phyloP scores from a whole-genome alignment of 129 eudicot species.

The carrot (Daucus carota) region DH1_v3.0 NC_030386.2:29393001-29393500 shows the following conservation, averaged over 20 bases:
- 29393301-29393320: conserved; percentile 34
- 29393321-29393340: conserved; percentile 57
- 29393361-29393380: conserved; percentile 65
- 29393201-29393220: conserved; percentile 32
- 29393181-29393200: conserved; percentile 51
- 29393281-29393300: conserved; percentile 45
- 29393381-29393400: conserved; percentile 71
- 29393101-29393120: conserved; percentile 33
- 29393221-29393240: conserved; percentile 48
- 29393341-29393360: conserved; percentile 23
- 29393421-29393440: conserved; percentile 16
- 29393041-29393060: conserved; percentile 77
- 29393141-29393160: conserved; percentile 24
- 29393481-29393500: conserved; percentile 5
- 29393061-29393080: conserved; percentile 57
- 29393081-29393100: conserved; percentile 50
- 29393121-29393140: conserved; percentile 25
- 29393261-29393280: conserved; percentile 34
- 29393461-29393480: neutral
- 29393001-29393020: conserved; percentile 45
- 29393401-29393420: conserved; percentile 70
- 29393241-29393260: conserved; percentile 52
- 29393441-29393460: conserved; percentile 7
- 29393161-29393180: conserved; percentile 42
- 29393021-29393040: conserved; percentile 41